These are phyloP conservation scores for Apiotrichum brassicae DNA, from an alignment of 1,284 basidiomycete genomes.

Conservation along the genomic window DNA sequence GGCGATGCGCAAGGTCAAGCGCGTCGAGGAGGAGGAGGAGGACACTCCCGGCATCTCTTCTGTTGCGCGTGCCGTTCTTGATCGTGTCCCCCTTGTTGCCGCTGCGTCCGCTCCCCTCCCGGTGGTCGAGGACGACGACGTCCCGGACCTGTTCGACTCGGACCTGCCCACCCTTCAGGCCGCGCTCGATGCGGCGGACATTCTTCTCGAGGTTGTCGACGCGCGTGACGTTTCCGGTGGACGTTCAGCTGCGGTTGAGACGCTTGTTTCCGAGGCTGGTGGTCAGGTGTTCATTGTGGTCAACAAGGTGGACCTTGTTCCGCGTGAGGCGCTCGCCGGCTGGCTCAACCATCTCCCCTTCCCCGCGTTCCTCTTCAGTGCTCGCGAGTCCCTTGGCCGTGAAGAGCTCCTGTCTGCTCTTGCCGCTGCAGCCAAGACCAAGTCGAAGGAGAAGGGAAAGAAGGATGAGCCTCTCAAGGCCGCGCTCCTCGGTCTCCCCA, in stretches of 20 bases:
- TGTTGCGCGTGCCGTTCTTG: constrained; percentile 19
- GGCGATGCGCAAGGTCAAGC: background rate
- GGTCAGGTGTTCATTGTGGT: constrained; percentile 59
- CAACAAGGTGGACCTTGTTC: constrained; percentile 84
- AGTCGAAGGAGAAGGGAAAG: constrained; percentile 46
- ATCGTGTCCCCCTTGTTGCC: constrained; percentile 17
- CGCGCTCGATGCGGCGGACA: constrained; percentile 76
- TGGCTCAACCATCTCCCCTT: constrained; percentile 70
- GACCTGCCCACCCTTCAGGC: constrained; percentile 61
- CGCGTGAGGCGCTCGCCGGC: constrained; percentile 67
- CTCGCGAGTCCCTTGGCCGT: constrained; percentile 24
- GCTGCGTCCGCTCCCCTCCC: constrained; percentile 9
- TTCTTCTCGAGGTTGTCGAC: constrained; percentile 77
- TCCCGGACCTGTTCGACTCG: constrained; percentile 59
- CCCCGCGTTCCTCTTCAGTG: constrained; percentile 66
- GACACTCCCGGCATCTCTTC: constrained; percentile 39
- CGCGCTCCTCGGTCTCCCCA: constrained; percentile 53
- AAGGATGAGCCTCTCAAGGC: constrained; percentile 17
- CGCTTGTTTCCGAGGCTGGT: constrained; percentile 48
- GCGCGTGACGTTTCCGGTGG: constrained; percentile 72
- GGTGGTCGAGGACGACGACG: constrained; percentile 48
- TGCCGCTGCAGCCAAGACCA: constrained; percentile 15
- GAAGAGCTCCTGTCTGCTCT: constrained; percentile 24
- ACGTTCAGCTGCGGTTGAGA: constrained; percentile 61
- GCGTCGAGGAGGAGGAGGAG: constrained; percentile 38